Conservation (phyloP, 495 filamentous ascomycete species). For the Neurospora intermedia region DNA sequence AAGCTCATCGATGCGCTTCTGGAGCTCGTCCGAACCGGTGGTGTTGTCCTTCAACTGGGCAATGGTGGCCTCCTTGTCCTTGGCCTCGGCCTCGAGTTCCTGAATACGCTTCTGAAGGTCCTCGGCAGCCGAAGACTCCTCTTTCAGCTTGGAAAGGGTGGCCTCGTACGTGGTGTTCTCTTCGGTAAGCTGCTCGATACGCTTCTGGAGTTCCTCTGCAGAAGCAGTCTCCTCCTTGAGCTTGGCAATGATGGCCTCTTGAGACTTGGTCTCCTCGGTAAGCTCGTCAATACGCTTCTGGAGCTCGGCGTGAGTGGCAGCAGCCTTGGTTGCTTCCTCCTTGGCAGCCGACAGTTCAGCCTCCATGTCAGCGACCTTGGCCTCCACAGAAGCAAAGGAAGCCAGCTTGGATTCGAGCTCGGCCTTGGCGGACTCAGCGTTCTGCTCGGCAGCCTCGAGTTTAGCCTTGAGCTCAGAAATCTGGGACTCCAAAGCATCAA, state of each 20-base stretch:
- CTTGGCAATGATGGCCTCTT: slow-evolving; percentile 33
- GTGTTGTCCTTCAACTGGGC: slow-evolving; percentile 33
- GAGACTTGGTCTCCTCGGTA: slow-evolving; percentile 26
- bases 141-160: slow-evolving; percentile 33
- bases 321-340: slow-evolving; percentile 25
- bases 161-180: slow-evolving; percentile 33
- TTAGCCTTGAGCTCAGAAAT: slow-evolving; percentile 31
- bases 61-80: slow-evolving; percentile 26
- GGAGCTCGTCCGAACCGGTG: slow-evolving; percentile 27
- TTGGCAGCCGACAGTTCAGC: slow-evolving; percentile 26
- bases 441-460: slow-evolving; percentile 22
- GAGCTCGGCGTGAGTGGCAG: slow-evolving; percentile 28
- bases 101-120: slow-evolving; percentile 28
- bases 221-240: slow-evolving; percentile 36
- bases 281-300: slow-evolving; percentile 32
- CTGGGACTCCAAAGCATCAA: slow-evolving; percentile 30
- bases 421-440: slow-evolving; percentile 28
- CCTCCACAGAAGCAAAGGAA: slow-evolving; percentile 24
- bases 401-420: slow-evolving; percentile 23
- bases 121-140: slow-evolving; percentile 30
- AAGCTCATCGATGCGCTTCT: slow-evolving; percentile 21
- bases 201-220: slow-evolving; percentile 30
- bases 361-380: slow-evolving; percentile 27
- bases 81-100: slow-evolving; percentile 30
- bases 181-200: slow-evolving; percentile 26